These are phyloP conservation scores for Ceratorhiza oryzae-sativae DNA, from an alignment of 1,284 basidiomycete genomes.

Conservation along the genomic window DNA sequence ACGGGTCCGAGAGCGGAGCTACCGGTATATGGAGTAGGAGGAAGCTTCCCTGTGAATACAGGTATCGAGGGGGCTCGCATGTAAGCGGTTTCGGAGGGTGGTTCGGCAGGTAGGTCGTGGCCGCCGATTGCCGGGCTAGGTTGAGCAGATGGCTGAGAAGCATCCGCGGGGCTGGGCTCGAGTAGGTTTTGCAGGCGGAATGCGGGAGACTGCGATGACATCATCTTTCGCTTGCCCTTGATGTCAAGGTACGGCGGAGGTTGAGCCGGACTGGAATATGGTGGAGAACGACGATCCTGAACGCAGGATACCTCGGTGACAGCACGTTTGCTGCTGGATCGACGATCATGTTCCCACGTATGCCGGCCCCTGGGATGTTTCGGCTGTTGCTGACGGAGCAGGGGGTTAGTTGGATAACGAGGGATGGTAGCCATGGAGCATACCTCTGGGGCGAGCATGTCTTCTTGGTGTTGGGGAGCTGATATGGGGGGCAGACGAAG, in stretches of 20 bases:
- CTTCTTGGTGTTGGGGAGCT: neutral
- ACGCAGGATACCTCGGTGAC: neutral
- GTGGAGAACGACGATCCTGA: neutral
- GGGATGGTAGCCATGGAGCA: neutral
- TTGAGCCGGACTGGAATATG: neutral
- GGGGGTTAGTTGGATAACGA: neutral
- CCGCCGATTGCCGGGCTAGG: conserved; percentile 1
- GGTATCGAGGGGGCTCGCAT: neutral
- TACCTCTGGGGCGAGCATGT: conserved; percentile 9
- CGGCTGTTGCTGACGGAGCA: conserved; percentile 1
- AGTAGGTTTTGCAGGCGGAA: conserved; percentile 27
- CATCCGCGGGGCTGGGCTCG: neutral
- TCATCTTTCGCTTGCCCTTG: conserved; percentile 31
- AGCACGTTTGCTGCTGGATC: conserved; percentile 10
- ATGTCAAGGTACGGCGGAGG: neutral
- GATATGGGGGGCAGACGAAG: conserved; percentile 4
- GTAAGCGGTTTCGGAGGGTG: neutral
- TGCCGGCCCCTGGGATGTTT: neutral
- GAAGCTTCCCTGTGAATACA: conserved; percentile 22
- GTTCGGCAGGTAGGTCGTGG: neutral
- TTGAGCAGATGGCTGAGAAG: neutral
- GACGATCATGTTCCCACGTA: conserved; percentile 7
- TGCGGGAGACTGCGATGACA: conserved; percentile 17
- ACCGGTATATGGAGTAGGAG: conserved; percentile 24
- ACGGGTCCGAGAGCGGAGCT: neutral